Conservation (phyloP, 2,329 filamentous ascomycete species). For the Hypoxylon sp. region DNA sequence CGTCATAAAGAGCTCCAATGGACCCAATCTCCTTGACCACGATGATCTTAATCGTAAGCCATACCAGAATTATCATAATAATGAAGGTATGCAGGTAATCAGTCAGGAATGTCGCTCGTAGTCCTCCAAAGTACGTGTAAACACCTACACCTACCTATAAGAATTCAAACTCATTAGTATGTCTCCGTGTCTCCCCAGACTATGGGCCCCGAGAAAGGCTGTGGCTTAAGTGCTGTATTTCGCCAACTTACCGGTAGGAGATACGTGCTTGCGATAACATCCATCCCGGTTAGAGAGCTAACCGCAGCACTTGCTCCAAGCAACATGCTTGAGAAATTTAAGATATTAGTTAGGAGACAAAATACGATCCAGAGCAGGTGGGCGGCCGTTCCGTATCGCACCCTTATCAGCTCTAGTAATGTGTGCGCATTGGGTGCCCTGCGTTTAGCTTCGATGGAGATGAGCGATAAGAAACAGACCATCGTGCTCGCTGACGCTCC, state of each 20-base stretch:
- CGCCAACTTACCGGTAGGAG: constrained; percentile 55
- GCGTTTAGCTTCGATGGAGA: constrained; percentile 66
- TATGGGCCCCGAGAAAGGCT: neutral
- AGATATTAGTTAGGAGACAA: constrained; percentile 68
- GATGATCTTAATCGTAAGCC: constrained; percentile 63
- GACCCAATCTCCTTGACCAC: constrained; percentile 64
- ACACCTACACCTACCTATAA: constrained; percentile 52
- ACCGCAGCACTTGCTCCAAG: constrained; percentile 62
- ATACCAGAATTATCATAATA: constrained; percentile 67
- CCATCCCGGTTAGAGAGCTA: constrained; percentile 61
- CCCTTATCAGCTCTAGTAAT: constrained; percentile 66
- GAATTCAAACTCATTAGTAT: neutral
- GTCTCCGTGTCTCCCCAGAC: neutral
- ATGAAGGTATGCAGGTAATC: constrained; percentile 70
- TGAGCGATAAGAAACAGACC: constrained; percentile 68
- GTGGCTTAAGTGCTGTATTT: neutral
- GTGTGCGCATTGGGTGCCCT: constrained; percentile 69
- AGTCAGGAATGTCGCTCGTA: constrained; percentile 58
- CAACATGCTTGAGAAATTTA: constrained; percentile 68
- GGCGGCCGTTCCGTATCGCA: constrained; percentile 63
- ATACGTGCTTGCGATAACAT: constrained; percentile 66
- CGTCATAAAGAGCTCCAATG: constrained; percentile 63
- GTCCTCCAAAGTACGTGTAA: constrained; percentile 46
- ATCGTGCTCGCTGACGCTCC: constrained; percentile 66
- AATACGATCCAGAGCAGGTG: constrained; percentile 68